A percentile compares a stretch with the other conserved stretches of the same genome.
phyloP scores from a whole-genome alignment of 2,329 filamentous ascomycete genomes.

The Pseudocercospora crystallina region DNA sequence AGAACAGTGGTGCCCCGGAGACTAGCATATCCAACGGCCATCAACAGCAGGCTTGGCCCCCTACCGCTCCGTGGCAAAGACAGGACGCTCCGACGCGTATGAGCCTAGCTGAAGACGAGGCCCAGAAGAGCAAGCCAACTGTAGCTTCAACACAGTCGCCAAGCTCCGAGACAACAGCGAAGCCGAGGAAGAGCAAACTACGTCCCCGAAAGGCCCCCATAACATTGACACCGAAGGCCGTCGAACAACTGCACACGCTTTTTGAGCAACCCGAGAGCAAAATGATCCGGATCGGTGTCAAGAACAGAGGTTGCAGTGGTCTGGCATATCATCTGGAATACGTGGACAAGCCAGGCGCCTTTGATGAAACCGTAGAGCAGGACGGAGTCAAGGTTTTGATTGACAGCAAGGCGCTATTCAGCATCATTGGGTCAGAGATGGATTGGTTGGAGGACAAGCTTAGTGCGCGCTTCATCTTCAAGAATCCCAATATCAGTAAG shows the following conservation, averaged over 20 bases:
- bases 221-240: constrained; percentile 75
- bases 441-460: constrained; percentile 97
- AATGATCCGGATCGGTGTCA: constrained; percentile 90
- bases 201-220: constrained; percentile 88
- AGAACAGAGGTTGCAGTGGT: constrained; percentile 90
- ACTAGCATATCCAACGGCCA: constrained; percentile 58
- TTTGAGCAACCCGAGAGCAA: constrained; percentile 86
- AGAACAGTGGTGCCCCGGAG: constrained; percentile 59
- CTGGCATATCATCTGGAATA: constrained; percentile 93
- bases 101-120: constrained; percentile 61
- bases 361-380: constrained; percentile 92
- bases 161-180: constrained; percentile 40
- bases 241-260: constrained; percentile 73
- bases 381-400: constrained; percentile 95
- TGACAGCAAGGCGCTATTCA: constrained; percentile 95
- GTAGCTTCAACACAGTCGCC: constrained; percentile 32
- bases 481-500: constrained; percentile 97
- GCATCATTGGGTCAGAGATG: constrained; percentile 98
- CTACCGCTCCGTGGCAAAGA: constrained; percentile 45
- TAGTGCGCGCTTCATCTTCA: constrained; percentile 88
- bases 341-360: constrained; percentile 81
- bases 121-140: constrained; percentile 60
- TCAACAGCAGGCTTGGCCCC: constrained; percentile 49
- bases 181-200: constrained; percentile 65
- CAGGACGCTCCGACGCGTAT: constrained; percentile 41